Base-by-base conservation (phyloP, 1,284 basidiomycete species). In the Stygiomarasmius scandens region DNA sequence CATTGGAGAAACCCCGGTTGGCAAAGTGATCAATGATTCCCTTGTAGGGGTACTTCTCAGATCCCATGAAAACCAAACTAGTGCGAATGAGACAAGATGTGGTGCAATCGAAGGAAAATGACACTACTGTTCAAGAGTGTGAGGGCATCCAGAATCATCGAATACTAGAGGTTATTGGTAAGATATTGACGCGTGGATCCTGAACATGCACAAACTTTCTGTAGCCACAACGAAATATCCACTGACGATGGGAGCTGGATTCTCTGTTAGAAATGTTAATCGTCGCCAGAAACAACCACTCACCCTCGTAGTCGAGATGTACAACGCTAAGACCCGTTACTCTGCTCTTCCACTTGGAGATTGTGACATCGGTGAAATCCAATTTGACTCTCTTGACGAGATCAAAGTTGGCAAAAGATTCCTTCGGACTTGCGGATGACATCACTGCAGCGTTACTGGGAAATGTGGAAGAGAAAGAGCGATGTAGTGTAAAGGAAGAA, bases 11-110 rank as follows among this genome's bases (percentile, higher is more conserved):
- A 10, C 95, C 94, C 53, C 96, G 86, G 72, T 98, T 99, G 9
- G 97, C 97, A n/a, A 99, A 83, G 61, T 93, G 90, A 75, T 99
- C 97, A 55, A 99, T 86, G 49, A 98, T 92, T 25, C 96, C 97
- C 73, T 99, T 99, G 83, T 94, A 96, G 0, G 96, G 96, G 70
- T 96, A 97, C 66, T 90, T 86, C 69, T 96, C 89, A 1, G 94
- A 96, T 11, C 95, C 95, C 80, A 98, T 90, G 71, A 98, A 98
- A 20, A 98, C 86, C 54, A 97, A 76, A 71, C 92, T 91, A 56
- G 51, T 20, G 74, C 85, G 66, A 27, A 46, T 38, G 23, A 29
- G 38, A 24, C n/a, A 2, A 29, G 22, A 44, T 34, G n/a, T 34
- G 20, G 43, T 43, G 19, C 22, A 41, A 20, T 48, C 29, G 10